These are phyloP conservation scores for Scedosporium minutisporum DNA, from an alignment of 2,329 filamentous ascomycete species.

Conservation along the genomic window DNA sequence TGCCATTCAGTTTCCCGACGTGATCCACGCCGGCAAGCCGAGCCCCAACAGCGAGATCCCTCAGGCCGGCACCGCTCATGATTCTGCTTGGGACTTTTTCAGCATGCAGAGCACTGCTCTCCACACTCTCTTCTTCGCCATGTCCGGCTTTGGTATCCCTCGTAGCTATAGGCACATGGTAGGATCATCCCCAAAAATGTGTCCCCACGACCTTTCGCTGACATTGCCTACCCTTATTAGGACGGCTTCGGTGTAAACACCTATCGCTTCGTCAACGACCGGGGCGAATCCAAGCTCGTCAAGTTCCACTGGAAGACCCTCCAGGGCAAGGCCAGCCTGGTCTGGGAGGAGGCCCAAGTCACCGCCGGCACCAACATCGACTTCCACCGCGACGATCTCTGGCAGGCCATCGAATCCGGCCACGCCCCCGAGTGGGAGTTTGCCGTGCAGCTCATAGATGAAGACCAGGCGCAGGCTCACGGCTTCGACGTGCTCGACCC, in stretches of 20 bases:
- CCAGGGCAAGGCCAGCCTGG: conserved; percentile 64
- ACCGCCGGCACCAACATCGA: conserved; percentile 67
- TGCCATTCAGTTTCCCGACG: conserved; percentile 62
- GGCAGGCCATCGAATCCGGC: conserved; percentile 63
- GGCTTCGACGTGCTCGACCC: conserved; percentile 81
- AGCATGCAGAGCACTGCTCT: conserved; percentile 58
- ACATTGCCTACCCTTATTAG: neutral
- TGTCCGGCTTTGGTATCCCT: conserved; percentile 66
- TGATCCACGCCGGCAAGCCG: conserved; percentile 55
- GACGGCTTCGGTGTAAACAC: conserved; percentile 81
- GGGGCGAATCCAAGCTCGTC: conserved; percentile 62
- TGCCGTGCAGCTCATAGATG: conserved; percentile 68
- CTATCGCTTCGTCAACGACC: conserved; percentile 56
- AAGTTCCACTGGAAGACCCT: conserved; percentile 72
- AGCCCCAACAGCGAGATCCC: conserved; percentile 63
- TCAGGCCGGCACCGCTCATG: conserved; percentile 61
- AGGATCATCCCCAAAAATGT: neutral
- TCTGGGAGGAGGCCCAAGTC: conserved; percentile 74
- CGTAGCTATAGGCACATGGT: conserved; percentile 70
- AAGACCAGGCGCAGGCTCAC: conserved; percentile 63
- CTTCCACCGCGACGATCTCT: conserved; percentile 71
- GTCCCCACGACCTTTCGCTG: neutral
- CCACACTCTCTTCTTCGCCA: conserved; percentile 72
- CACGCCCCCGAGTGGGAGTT: conserved; percentile 71
- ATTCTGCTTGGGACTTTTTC: conserved; percentile 72